phyloP scores from a whole-genome alignment of 768 basidiomycete genomes.

The Leccinum sublutescens region DNA sequence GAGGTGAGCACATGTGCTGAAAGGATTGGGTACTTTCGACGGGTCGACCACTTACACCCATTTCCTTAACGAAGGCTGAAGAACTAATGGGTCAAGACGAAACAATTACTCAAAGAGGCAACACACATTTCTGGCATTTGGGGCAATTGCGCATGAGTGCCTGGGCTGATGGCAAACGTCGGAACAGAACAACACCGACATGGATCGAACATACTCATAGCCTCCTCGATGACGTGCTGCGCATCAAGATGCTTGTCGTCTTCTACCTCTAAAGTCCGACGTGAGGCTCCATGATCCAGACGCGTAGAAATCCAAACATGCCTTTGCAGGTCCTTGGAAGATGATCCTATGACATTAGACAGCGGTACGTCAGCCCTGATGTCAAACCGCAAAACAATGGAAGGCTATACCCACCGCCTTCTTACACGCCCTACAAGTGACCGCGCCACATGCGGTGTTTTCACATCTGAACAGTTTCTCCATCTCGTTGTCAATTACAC shows the following conservation, averaged over 20 bases:
- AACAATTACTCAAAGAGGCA: not conserved
- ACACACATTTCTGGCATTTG: slow-evolving; percentile 73
- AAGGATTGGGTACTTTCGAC: not conserved
- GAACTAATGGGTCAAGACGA: slow-evolving; percentile 2
- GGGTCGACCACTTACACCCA: slow-evolving; percentile 52
- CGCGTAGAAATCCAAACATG: slow-evolving; percentile 20
- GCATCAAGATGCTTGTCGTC: slow-evolving; percentile 73
- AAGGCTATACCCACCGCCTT: slow-evolving; percentile 48
- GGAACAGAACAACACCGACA: not conserved
- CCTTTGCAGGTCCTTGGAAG: slow-evolving; percentile 80
- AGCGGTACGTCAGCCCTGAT: slow-evolving; percentile 1
- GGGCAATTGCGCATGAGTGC: slow-evolving; percentile 90
- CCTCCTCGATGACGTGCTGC: slow-evolving; percentile 82
- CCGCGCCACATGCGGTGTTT: slow-evolving; percentile 64
- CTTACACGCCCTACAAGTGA: slow-evolving; percentile 81
- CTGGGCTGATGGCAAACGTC: slow-evolving; percentile 44
- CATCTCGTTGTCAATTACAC: slow-evolving; percentile 65
- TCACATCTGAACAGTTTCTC: slow-evolving; percentile 61
- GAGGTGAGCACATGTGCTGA: not conserved
- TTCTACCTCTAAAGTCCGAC: slow-evolving; percentile 54
- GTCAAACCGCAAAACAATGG: not conserved
- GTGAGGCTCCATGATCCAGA: not conserved
- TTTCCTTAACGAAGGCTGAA: slow-evolving; percentile 78
- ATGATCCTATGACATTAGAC: slow-evolving; percentile 58
- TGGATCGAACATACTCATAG: slow-evolving; percentile 66